phyloP scores from a whole-genome alignment of 2,329 filamentous ascomycete species.

The Knoxdaviesia capensis region DNA sequence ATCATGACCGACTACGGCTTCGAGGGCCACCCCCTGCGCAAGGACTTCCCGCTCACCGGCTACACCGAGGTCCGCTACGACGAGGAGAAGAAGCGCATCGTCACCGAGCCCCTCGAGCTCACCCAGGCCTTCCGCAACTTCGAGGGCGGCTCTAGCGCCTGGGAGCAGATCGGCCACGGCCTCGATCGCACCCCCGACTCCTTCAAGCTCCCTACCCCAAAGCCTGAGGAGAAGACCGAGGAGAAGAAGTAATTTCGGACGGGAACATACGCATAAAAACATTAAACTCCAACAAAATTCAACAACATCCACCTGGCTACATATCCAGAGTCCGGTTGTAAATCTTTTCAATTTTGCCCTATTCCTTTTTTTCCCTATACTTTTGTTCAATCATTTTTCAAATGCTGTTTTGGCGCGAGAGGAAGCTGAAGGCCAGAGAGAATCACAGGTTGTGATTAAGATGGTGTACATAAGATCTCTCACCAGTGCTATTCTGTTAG shows the following conservation, averaged over 20 bases:
- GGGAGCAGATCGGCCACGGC: conserved; percentile 48
- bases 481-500: too few species aligned
- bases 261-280: neutral
- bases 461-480: too few species aligned
- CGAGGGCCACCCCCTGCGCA: conserved; percentile 88
- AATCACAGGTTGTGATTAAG: too few species aligned
- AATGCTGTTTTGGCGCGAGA: too few species aligned
- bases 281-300: neutral
- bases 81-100: conserved; percentile 99
- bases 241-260: conserved; percentile 61
- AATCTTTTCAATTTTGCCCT: too few species aligned
- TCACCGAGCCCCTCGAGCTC: conserved; percentile 91
- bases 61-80: conserved; percentile 98
- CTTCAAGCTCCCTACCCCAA: conserved; percentile 89
- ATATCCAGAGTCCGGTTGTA: too few species aligned
- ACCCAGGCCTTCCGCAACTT: conserved; percentile 99
- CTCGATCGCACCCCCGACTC: conserved; percentile 60
- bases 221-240: conserved; percentile 82
- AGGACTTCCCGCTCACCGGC: conserved; percentile 93
- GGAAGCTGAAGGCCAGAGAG: too few species aligned
- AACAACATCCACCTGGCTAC: too few species aligned
- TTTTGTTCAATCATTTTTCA: too few species aligned
- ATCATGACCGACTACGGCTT: conserved; percentile 99
- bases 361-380: too few species aligned
- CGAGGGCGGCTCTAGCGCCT: conserved; percentile 61